Base-by-base conservation (phyloP, 371 early-diverging fungal genomes). In the Synchytrium microbalum region DNA sequence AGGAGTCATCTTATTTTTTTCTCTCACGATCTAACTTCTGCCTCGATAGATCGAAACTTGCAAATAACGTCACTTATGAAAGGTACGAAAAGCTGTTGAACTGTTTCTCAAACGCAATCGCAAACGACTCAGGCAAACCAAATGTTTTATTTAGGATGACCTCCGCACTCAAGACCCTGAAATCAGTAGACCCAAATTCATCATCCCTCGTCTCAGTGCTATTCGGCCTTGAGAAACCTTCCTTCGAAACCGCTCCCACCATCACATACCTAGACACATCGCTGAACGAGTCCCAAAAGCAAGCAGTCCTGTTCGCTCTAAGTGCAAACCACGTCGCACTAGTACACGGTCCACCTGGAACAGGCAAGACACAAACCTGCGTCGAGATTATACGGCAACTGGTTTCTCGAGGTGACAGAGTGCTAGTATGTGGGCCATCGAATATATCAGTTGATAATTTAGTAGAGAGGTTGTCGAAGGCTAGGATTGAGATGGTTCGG, bases 301-400 rank as follows among this genome's bases (percentile, higher is more conserved):
- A 79, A 16, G 93, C 94, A 0, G 88, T 95, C 1, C 64, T 68
- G 28, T 80, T 86, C 59, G 85, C 90, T 0, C 67, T 92, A 16
- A 69, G 72, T 0, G 83, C 92, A 0, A 71, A 79, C 25, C 82
- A 89, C 14, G 69, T 93, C 2, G 86, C 90, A 1, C 71, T 95
- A 52, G 85, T 93, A 27, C 93, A 93, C 69, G 92, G 93, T 29
- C 93, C 92, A 28, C 92, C 92, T 16, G 92, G 83, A 16, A 91
- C 96, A 3, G 98, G 98, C 23, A 98, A 98, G 74, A 96, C 99
- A 0, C 85, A 88, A 66, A 94, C 95, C 1, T 68, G 95, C 3
- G 86, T 95, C 1, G 93, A 93, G 69, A 82, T 96, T 26, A 84
- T 96, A 33, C 82, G 87, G 26, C 92, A 92, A 67, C 72, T 95